Base-by-base conservation (phyloP, 768 basidiomycete genomes). In the Lentinula aciculospora region DNA sequence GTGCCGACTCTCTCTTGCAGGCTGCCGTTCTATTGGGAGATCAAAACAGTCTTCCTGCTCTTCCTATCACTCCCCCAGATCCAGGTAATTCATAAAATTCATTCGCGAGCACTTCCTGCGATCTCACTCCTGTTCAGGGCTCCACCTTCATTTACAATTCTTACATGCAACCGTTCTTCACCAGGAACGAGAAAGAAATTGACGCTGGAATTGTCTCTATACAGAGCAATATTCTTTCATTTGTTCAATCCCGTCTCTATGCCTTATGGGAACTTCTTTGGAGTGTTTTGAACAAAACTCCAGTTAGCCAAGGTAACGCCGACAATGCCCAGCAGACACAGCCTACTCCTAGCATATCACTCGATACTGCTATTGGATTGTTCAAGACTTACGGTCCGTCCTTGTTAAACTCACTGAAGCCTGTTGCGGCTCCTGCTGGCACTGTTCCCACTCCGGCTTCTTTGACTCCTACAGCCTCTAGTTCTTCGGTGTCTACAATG, bases 21-120 rank as follows among this genome's bases (percentile, higher is more conserved):
- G 88, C 64, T 89, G 40, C 88, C 88, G 6, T 87, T 90, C 66
- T 89, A 89, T 65, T 88, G 83, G 82, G 88, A 89, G 64, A 45
- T 81, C 53, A 83, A 88, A 63, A 87, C 84, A n/a, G 23, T 83
- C 3, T 82, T 88, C 66, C 66, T 89, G 3, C 73, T 89, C 25
- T 89, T 84, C 72, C 68, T 89, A 44, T 71, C 86, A 8, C 78
- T 89, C 17, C 86, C 87, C 6, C 86, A 88, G 71, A 86, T 79
- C 1, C 79, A 87, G 78, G 88, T 83, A 58, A 48, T 72, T 70
- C 32, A 39, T 48, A 31, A 9, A 39, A 28, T 55, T 10, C 37
- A 3, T 40, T 15, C 37, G 42, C 27, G 45, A 23, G 36, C 50
- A 31, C 15, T 27, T 10, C 31, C 32, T 13, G 32, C 32, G 27